Conservation (phyloP, 768 basidiomycete genomes). For the Mycena leptocephala region DNA sequence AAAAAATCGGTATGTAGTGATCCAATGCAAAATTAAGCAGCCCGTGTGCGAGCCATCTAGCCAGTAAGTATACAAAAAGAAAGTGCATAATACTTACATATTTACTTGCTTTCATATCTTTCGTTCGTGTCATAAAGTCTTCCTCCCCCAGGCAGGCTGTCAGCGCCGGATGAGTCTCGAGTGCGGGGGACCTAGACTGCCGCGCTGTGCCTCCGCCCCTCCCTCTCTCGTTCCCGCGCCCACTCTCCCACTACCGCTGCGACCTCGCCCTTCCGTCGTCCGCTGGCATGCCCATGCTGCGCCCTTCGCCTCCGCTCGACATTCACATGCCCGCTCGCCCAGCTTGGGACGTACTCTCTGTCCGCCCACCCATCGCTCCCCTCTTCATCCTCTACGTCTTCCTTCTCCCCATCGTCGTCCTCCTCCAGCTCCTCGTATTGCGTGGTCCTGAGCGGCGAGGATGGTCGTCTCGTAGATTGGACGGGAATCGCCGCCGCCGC, state of each 20-base stretch:
- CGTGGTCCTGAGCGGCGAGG: constrained; percentile 35
- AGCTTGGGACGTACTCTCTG: constrained; percentile 67
- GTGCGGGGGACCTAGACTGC: constrained; percentile 21
- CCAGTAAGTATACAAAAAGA: constrained; percentile 27
- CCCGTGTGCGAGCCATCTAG: constrained; percentile 24
- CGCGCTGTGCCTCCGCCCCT: constrained; percentile 28
- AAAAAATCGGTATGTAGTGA: too few relatives aligned
- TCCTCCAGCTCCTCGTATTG: constrained; percentile 40
- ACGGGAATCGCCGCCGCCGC: too few relatives aligned
- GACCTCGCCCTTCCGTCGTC: constrained; percentile 19
- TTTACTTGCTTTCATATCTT: constrained; percentile 17
- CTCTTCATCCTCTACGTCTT: too few relatives aligned
- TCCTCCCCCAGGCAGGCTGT: too few relatives aligned
- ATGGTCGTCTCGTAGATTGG: too few relatives aligned
- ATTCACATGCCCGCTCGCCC: constrained; percentile 29
- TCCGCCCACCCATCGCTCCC: constrained; percentile 84
- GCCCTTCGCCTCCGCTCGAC: constrained; percentile 23
- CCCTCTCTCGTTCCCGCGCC: constrained; percentile 20
- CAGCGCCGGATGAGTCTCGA: too few relatives aligned
- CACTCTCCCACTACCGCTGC: constrained; percentile 14
- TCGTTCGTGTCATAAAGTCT: constrained; percentile 16
- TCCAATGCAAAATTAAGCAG: constrained; percentile 30
- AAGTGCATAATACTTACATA: constrained; percentile 34
- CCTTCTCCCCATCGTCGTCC: constrained; percentile 51
- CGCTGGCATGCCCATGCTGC: neutral